Evolutionary conservation across 179 eudicot genomes (phyloP), one percentile per base, ranked within the genome.

Genomic region (Patellifolia procumbens): DNA sequence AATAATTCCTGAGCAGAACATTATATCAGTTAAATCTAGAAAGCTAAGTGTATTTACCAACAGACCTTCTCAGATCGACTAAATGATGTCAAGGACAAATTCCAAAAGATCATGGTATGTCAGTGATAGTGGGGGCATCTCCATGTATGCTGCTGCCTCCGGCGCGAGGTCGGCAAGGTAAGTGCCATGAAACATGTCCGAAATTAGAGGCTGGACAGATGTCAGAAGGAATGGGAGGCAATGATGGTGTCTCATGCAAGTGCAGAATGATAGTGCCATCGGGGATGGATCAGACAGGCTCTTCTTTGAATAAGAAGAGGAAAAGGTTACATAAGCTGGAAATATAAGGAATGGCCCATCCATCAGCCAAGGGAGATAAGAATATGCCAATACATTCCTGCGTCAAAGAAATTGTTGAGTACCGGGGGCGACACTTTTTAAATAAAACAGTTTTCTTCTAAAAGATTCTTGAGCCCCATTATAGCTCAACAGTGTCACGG

Each of bases 11-110:
- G 39, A 67, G 52, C 28, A 48, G 69, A 76, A 42, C n/a, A 17
- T 61, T 78, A 83, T 76, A 78, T 70, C 80, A 75, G 49, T 79
- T 61, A 83, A 88, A 85, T 78, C 89, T 74, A 80, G 82, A 85
- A 81, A 88, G 76, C 86, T 71, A 79, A 73, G 74, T 80, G 85
- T 81, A 83, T 83, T 87, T 86, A 91, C 90, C 80, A 81, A 92
- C 97, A 88, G 97, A 92, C 97, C 97, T 92, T 85, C 74, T 65
- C 83, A 64, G 68, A 79, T 82, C 87, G 84, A 88, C 85, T 89
- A 89, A 86, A 78, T 80, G 85, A 84, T 87, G 90, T 86, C 89
- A 92, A 83, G 87, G 87, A 91, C 93, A 88, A 91, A 85, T 82
- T 78, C 90, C 85, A 89, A 88, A 84, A 84, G 83, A 87, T 86